Base-by-base conservation (phyloP, 129 eudicot genomes). In the Saussurea involucrata region DNA sequence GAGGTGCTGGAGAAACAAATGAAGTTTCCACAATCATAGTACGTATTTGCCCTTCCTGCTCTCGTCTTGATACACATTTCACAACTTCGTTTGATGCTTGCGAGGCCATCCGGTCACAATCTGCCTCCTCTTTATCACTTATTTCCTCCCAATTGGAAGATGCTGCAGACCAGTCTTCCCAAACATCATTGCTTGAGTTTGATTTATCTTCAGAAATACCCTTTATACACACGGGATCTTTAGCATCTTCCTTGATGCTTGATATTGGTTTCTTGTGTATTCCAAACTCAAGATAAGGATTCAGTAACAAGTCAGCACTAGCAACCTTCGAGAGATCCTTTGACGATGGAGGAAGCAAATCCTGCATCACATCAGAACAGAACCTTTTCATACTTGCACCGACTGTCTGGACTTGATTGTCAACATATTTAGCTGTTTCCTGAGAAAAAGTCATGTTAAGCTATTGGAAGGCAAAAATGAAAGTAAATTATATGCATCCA, bases 341-440 rank as follows among this genome's bases (percentile, higher is more conserved):
- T 24, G 86, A 82, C 11, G 88, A 81, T 21, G 85, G 85, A 25
- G 90, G 89, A 74, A 78, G 77, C 83, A 95, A 40, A 88, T 95
- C 99, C 85, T 89, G 90, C 86, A 92, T 82, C 24, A 95, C 97
- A 66, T 92, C 97, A 63, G 99, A 80, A 77, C 87, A 95, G 84
- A 95, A 87, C 77, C 85, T 88, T 86, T 92, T 95, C 80, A 95
- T 87, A 85, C 86, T 84, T 29, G 87, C 88, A 57, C 97, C 96
- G 27, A 95, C 92, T 71, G 88, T 92, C 84, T 89, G 95, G 63
- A 88, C 96, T 79, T 91, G 97, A 91, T 88, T 95, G 29, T 92
- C 99, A 60, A 92, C 91, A 78, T 89, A 95, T 74, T 90, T 89
- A 60, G 87, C 89, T 24, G 99, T 90, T 68, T 95, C 99, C 99